Conservation (phyloP, 2,329 filamentous ascomycete species). For the Cadophora luteo-olivacea region DNA sequence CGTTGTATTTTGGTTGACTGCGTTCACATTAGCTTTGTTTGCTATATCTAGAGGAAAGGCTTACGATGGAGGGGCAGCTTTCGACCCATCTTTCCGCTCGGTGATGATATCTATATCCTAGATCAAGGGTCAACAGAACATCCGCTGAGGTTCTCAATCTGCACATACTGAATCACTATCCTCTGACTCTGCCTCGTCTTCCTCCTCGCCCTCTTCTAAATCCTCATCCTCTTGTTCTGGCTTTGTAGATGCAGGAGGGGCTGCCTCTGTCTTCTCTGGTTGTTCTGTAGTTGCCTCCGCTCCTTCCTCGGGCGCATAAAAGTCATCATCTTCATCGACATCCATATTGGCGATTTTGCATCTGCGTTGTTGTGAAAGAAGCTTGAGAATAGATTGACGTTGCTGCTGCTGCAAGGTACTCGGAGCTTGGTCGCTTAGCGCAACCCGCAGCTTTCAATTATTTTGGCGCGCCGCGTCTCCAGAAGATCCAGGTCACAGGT, state of each 20-base stretch:
- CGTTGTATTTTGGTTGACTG: constrained; percentile 68
- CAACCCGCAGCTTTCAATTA: constrained; percentile 16
- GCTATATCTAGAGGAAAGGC: constrained; percentile 39
- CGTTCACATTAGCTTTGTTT: constrained; percentile 28
- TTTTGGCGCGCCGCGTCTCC: constrained; percentile 26
- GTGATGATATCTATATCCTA: constrained; percentile 74
- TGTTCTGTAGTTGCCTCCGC: constrained; percentile 39
- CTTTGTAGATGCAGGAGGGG: constrained; percentile 38
- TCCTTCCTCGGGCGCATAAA: constrained; percentile 67
- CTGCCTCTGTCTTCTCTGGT: constrained; percentile 34
- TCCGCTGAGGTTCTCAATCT: background rate
- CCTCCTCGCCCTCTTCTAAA: constrained; percentile 68
- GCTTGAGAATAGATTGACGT: background rate
- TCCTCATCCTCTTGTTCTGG: constrained; percentile 56
- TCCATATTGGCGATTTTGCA: constrained; percentile 57
- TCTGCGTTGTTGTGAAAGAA: constrained; percentile 15
- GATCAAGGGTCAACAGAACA: constrained; percentile 25
- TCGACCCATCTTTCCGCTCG: constrained; percentile 69
- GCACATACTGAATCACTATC: constrained; percentile 58
- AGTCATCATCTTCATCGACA: constrained; percentile 72
- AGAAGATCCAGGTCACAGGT: constrained; percentile 17
- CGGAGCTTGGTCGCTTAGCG: constrained; percentile 35
- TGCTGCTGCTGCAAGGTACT: constrained; percentile 24
- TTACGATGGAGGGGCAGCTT: constrained; percentile 64
- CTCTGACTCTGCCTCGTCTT: constrained; percentile 61